Evolutionary conservation across 1,139 yeast genomes (phyloP).

Genomic region (Candida sp.): DNA sequence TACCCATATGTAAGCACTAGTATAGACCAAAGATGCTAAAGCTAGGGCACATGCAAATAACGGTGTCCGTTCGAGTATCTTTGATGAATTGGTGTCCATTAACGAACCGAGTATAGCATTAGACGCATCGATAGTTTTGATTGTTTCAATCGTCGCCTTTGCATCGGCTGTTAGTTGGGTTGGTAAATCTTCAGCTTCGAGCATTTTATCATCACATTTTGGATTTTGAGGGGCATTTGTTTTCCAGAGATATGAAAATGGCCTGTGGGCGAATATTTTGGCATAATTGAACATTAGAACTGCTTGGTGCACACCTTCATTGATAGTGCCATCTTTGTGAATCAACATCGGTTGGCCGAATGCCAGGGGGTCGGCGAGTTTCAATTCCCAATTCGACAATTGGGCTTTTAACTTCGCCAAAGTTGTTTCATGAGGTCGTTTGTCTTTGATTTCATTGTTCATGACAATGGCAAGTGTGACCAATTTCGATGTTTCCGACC

Average conservation of each 20-base stretch:
- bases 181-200: conserved; percentile 9
- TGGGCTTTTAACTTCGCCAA: conserved; percentile 36
- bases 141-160: conserved; percentile 44
- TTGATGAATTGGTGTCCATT: conserved; percentile 42
- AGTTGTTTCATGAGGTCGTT: conserved; percentile 29
- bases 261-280: conserved; percentile 48
- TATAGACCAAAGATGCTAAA: conserved; percentile 44
- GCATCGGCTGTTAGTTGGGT: conserved; percentile 21
- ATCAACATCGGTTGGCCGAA: conserved; percentile 40
- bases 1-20: conserved; percentile 49
- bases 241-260: conserved; percentile 49
- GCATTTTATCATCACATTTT: conserved; percentile 19
- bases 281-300: conserved; percentile 44
- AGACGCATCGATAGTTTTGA: conserved; percentile 51
- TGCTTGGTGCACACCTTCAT: conserved; percentile 51
- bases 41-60: conserved; percentile 50
- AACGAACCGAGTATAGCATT: conserved; percentile 42
- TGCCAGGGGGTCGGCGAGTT: conserved; percentile 38
- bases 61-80: conserved; percentile 42
- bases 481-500: conserved; percentile 44
- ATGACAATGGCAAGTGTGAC: conserved; percentile 46
- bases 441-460: conserved; percentile 38
- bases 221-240: conserved; percentile 42
- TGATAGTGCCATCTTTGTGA: conserved; percentile 37
- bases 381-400: conserved; percentile 47